Conservation (phyloP, 208 protist species). For the Leishmania gerbilli region DNA sequence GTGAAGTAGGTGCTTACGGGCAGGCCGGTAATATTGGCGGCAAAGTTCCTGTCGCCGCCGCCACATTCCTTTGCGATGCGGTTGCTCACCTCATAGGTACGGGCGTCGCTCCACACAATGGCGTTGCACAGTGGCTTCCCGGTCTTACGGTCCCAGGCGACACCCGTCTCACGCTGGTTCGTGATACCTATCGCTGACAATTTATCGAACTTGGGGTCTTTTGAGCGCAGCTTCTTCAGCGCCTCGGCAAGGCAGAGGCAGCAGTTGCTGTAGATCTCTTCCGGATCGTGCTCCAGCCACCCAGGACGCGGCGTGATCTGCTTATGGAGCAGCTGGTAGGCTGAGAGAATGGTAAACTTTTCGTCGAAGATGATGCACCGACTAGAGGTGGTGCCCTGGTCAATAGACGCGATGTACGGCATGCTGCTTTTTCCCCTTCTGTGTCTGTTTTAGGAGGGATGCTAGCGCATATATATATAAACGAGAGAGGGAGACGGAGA, state of each 20-base stretch:
- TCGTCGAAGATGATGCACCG: conserved; percentile 95
- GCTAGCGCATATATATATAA: not conserved
- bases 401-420: conserved; percentile 88
- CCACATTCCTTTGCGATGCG: conserved; percentile 42
- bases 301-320: conserved; percentile 87
- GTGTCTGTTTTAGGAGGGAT: not conserved
- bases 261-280: conserved; percentile 88
- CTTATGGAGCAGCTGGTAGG: conserved; percentile 80
- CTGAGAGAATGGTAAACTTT: conserved; percentile 51
- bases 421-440: conserved; percentile 28
- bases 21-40: conserved; percentile 82
- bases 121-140: conserved; percentile 95
- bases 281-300: conserved; percentile 97
- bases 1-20: conserved; percentile 97
- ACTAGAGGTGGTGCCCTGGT: conserved; percentile 96
- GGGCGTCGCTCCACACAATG: conserved; percentile 94
- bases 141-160: conserved; percentile 97
- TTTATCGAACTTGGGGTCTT: conserved; percentile 44
- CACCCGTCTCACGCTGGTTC: conserved; percentile 98
- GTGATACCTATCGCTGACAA: conserved; percentile 95
- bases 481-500: not conserved
- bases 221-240: conserved; percentile 44
- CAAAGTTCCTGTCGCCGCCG: conserved; percentile 50
- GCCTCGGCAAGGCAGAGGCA: conserved; percentile 78
- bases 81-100: conserved; percentile 66